A percentile compares a stretch with the other conserved stretches of the same genome.
Conservation (phyloP, 2,329 filamentous ascomycete species). For the Pestalotiopsis sp. region DNA sequence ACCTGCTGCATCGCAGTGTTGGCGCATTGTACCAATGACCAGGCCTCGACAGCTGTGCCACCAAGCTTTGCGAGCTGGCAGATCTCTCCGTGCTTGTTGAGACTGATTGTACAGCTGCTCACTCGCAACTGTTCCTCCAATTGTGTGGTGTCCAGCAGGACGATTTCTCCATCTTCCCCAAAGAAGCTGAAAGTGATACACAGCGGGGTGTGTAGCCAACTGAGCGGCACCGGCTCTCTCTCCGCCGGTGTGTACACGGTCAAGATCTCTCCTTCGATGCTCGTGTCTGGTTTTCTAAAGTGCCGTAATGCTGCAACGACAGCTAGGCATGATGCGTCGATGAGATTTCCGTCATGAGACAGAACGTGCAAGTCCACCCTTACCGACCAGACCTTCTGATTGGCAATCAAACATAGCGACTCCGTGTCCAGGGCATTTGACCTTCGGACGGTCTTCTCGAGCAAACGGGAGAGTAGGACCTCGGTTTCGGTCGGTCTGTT, state of each 20-base stretch:
- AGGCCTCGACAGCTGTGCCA: constrained; percentile 77
- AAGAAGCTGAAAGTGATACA: constrained; percentile 90
- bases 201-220: constrained; percentile 88
- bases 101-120: constrained; percentile 75
- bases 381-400: constrained; percentile 87
- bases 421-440: constrained; percentile 93
- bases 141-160: constrained; percentile 70
- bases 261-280: constrained; percentile 79
- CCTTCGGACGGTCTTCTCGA: constrained; percentile 92
- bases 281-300: constrained; percentile 87
- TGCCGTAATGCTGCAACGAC: constrained; percentile 87
- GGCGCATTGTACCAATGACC: constrained; percentile 74
- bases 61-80: constrained; percentile 91
- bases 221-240: constrained; percentile 85
- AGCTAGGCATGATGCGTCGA: constrained; percentile 83
- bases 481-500: constrained; percentile 83
- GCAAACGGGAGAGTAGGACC: constrained; percentile 78
- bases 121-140: constrained; percentile 76
- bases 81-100: constrained; percentile 88
- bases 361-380: constrained; percentile 91
- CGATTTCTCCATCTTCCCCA: constrained; percentile 67
- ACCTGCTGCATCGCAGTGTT: constrained; percentile 75
- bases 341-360: constrained; percentile 85
- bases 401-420: constrained; percentile 89
- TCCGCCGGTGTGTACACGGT: constrained; percentile 84